Evolutionary conservation across 2,329 filamentous ascomycete species (phyloP).

Genomic region (Penicillium sp.): DNA sequence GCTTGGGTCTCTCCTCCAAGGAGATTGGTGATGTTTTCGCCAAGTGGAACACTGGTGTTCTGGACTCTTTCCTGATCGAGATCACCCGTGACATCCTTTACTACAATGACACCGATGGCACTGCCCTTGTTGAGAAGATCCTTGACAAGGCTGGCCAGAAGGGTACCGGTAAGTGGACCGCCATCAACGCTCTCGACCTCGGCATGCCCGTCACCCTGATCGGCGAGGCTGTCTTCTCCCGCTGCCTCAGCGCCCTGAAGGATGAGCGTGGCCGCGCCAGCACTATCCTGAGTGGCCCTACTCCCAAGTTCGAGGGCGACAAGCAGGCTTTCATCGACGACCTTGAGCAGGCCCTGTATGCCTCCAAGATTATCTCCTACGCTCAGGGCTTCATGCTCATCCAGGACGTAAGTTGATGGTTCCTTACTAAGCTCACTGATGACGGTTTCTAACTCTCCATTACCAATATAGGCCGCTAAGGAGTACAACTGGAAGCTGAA

Average conservation of each 20-base stretch:
- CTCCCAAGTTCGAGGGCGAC: slow-evolving; percentile 80
- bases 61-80: slow-evolving; percentile 99
- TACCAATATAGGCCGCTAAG: slow-evolving; percentile 69
- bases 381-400: slow-evolving; percentile 99
- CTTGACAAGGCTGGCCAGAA: slow-evolving; percentile 98
- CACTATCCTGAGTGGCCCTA: slow-evolving; percentile 73
- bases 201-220: slow-evolving; percentile 98
- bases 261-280: slow-evolving; percentile 83
- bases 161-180: slow-evolving; percentile 99
- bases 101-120: slow-evolving; percentile 93
- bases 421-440: background rate
- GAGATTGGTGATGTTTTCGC: slow-evolving; percentile 94
- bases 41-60: slow-evolving; percentile 97
- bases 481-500: slow-evolving; percentile 99
- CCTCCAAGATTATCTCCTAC: slow-evolving; percentile 99
- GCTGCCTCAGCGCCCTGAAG: slow-evolving; percentile 94
- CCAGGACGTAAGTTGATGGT: slow-evolving; percentile 70
- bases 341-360: slow-evolving; percentile 97
- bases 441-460: background rate
- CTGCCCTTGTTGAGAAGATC: slow-evolving; percentile 95
- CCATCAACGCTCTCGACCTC: slow-evolving; percentile 96
- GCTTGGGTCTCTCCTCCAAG: slow-evolving; percentile 81
- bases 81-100: slow-evolving; percentile 99
- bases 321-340: slow-evolving; percentile 92
- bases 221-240: slow-evolving; percentile 91